These are phyloP conservation scores for Leishmania turanica DNA, from an alignment of 208 protist genomes.

Conservation along the genomic window DNA sequence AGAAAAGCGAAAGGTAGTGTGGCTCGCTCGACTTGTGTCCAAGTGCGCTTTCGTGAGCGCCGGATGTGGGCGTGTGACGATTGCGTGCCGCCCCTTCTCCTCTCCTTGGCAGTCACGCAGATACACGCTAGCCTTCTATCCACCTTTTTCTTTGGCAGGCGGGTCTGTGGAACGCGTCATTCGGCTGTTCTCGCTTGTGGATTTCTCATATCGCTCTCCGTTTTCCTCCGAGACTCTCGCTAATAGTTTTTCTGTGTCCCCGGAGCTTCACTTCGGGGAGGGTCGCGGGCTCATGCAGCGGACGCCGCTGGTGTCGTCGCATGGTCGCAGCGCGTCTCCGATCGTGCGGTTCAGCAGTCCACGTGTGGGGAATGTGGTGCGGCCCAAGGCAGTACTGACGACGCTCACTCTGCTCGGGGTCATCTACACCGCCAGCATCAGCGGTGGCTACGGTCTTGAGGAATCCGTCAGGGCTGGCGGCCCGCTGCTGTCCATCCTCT, in stretches of 20 bases:
- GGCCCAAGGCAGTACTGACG: constrained; percentile 78
- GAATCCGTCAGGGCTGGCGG: constrained; percentile 88
- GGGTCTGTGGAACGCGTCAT: not conserved
- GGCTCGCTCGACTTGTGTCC: not conserved
- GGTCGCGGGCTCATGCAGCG: not conserved
- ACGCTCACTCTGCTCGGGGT: constrained; percentile 90
- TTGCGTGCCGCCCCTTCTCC: not conserved
- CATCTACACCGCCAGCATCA: constrained; percentile 89
- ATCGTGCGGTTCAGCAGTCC: constrained; percentile 82
- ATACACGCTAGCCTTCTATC: not conserved
- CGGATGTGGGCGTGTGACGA: not conserved
- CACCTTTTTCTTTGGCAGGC: no score
- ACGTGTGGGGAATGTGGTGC: constrained; percentile 22
- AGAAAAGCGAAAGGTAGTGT: no score
- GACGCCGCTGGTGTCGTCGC: constrained; percentile 14
- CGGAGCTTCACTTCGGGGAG: not conserved
- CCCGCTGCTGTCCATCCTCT: constrained; percentile 83
- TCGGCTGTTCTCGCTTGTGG: no score
- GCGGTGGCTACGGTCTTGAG: constrained; percentile 88
- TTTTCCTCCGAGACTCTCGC: not conserved
- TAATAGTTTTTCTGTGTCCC: not conserved
- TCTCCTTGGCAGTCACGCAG: not conserved
- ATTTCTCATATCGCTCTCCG: not conserved
- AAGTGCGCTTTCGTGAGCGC: not conserved
- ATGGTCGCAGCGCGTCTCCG: constrained; percentile 49